Percentiles rank a stretch among this genome's conserved stretches.
phyloP scores from a whole-genome alignment of 78 protist genomes.

The Dictyostelium capitatum region DNA sequence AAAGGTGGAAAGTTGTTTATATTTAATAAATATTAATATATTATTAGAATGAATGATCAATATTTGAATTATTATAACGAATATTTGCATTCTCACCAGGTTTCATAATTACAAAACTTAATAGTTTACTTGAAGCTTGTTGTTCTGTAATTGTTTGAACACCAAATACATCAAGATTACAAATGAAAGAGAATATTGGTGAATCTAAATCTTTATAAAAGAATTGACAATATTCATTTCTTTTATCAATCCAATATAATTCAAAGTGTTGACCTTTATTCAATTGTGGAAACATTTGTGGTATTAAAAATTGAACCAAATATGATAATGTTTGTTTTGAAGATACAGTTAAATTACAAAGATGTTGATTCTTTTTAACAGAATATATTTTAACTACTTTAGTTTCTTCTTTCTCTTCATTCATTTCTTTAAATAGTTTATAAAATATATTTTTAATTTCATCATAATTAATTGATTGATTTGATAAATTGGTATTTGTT shows the following conservation, averaged over 20 bases:
- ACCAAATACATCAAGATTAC: conserved; percentile 37
- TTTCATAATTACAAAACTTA: conserved; percentile 23
- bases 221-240: conserved; percentile 18
- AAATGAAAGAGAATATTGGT: conserved; percentile 16
- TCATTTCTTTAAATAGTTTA: conserved; percentile 36
- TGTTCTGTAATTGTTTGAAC: conserved; percentile 26
- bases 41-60: not conserved
- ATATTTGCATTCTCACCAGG: conserved; percentile 47
- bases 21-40: not conserved
- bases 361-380: conserved; percentile 36
- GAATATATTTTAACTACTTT: conserved; percentile 33
- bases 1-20: too few species aligned
- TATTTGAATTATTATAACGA: not conserved
- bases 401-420: conserved; percentile 7
- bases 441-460: conserved; percentile 42
- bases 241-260: conserved; percentile 56
- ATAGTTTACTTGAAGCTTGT: conserved; percentile 15
- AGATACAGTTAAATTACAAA: conserved; percentile 29
- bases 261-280: conserved; percentile 30
- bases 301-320: conserved; percentile 48
- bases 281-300: conserved; percentile 35
- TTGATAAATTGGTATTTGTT: not conserved
- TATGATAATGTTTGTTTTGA: conserved; percentile 34
- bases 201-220: conserved; percentile 47
- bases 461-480: conserved; percentile 18